Evolutionary conservation across 352 stramenopile species (phyloP).

Genomic region (Pythium periplocum): DNA sequence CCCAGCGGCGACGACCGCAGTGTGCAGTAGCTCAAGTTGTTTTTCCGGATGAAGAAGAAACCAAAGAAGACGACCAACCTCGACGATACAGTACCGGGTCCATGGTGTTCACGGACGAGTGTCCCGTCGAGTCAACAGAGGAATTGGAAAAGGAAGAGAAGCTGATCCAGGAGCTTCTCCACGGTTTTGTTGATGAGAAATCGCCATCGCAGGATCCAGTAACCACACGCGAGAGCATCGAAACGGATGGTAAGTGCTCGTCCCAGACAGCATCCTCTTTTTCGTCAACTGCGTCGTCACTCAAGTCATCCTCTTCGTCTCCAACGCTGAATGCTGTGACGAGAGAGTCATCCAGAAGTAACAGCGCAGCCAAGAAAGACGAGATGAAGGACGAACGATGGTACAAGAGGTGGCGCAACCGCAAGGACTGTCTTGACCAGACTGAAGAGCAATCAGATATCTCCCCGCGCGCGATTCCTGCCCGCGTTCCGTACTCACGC

Average conservation of each 20-base stretch:
- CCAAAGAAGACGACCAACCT: slow-evolving; percentile 1
- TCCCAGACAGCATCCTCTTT: background rate
- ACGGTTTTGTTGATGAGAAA: background rate
- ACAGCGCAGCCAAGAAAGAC: background rate
- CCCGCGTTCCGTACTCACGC: background rate
- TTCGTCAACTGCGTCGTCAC: background rate
- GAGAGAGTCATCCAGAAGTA: background rate
- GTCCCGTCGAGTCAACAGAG: background rate
- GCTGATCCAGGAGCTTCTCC: slow-evolving; percentile 9
- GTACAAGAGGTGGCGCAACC: background rate
- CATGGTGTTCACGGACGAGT: slow-evolving; percentile 6
- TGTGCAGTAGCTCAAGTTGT: slow-evolving; percentile 1
- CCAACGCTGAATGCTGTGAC: background rate
- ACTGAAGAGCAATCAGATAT: background rate
- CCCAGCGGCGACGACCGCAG: background rate
- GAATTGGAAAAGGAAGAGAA: slow-evolving; percentile 8
- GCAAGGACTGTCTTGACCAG: background rate
- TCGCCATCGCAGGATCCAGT: background rate
- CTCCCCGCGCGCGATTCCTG: background rate
- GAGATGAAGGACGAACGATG: background rate
- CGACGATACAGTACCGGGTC: slow-evolving; percentile 12
- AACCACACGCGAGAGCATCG: too few relatives aligned
- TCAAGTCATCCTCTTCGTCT: background rate
- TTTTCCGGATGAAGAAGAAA: slow-evolving; percentile 3
- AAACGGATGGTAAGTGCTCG: too few relatives aligned